Base-by-base conservation (phyloP, 805 yeast species). In the Sugiyamaella smithiae region DNA sequence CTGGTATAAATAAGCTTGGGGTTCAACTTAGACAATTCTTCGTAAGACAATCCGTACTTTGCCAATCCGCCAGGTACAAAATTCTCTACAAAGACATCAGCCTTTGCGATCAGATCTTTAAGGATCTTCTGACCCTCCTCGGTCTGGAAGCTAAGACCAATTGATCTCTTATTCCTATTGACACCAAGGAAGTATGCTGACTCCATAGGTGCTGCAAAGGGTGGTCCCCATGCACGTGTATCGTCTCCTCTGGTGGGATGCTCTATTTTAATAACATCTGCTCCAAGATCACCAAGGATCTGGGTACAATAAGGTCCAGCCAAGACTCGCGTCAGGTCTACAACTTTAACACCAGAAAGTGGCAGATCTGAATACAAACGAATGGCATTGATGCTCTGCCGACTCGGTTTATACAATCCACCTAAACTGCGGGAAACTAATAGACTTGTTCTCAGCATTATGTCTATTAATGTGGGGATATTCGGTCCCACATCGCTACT, bases 191-290 rank as follows among this genome's bases (percentile, higher is more conserved):
- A 70, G 54, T 70, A 70, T 1, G 74, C 74, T 38, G 68, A 57
- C 48, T 70, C 74, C 5, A 40, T 5, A 16, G 54, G 23, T 14
- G 44, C 29, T 4, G 72, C 72, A 49, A 70, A 70, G 4, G 74
- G 74, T 1, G 74, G 74, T 14, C 74, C 74, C 74, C 74, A 70
- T 4, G 68, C 66, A 28, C 74, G 59, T 1, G 74, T 70, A 43
- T 70, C 74, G 54, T 70, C 74, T 11, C 74, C 74, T 5, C 74
- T 61, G 6, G 50, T 50, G 1, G 72, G 73, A 49, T 70, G 73
- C 58, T 70, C 74, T 42, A 70, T 60, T 43, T 70, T 70, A 40
- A 70, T 57, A 9, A 70, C 66, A 17, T 70, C 72, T 23, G 74
- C 74, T n/a, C 73, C 75, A 53, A 70, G 58, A 50, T 71, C 75